Conservation (phyloP, 805 yeast genomes). For the Jamesozyma lodderae region DNA sequence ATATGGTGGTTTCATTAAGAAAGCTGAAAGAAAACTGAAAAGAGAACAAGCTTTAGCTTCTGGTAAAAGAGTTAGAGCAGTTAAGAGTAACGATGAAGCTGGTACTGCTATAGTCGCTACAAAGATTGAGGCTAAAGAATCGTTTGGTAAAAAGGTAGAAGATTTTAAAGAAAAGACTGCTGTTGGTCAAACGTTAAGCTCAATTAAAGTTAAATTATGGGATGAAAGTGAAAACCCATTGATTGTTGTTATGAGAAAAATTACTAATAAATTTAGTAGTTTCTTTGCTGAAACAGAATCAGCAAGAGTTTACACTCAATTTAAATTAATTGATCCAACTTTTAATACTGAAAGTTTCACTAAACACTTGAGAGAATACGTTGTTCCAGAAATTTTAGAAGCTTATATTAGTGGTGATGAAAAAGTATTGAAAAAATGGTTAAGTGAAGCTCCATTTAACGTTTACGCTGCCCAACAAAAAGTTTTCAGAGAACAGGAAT, state of each 20-base stretch:
- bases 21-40: slow-evolving; percentile 68
- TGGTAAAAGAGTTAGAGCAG: slow-evolving; percentile 57
- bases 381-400: slow-evolving; percentile 90
- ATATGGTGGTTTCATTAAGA: slow-evolving; percentile 87
- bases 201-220: slow-evolving; percentile 58
- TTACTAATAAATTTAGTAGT: slow-evolving; percentile 72
- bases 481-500: slow-evolving; percentile 81
- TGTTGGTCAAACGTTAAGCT: slow-evolving; percentile 55
- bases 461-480: slow-evolving; percentile 91
- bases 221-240: slow-evolving; percentile 93
- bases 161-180: slow-evolving; percentile 58
- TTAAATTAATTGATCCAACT: slow-evolving; percentile 82
- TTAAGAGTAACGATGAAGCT: slow-evolving; percentile 71
- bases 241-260: slow-evolving; percentile 68
- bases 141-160: slow-evolving; percentile 55
- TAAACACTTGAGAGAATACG: slow-evolving; percentile 78
- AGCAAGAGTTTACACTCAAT: slow-evolving; percentile 80
- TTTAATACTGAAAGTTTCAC: slow-evolving; percentile 74
- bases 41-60: slow-evolving; percentile 53
- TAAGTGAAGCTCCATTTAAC: slow-evolving; percentile 93
- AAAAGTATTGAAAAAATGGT: slow-evolving; percentile 75
- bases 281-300: slow-evolving; percentile 94
- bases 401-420: slow-evolving; percentile 92
- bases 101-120: slow-evolving; percentile 79
- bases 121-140: slow-evolving; percentile 64